Conservation (phyloP, 192 early-diverging fungal species). For the Allomyces macrogynus region DNA sequence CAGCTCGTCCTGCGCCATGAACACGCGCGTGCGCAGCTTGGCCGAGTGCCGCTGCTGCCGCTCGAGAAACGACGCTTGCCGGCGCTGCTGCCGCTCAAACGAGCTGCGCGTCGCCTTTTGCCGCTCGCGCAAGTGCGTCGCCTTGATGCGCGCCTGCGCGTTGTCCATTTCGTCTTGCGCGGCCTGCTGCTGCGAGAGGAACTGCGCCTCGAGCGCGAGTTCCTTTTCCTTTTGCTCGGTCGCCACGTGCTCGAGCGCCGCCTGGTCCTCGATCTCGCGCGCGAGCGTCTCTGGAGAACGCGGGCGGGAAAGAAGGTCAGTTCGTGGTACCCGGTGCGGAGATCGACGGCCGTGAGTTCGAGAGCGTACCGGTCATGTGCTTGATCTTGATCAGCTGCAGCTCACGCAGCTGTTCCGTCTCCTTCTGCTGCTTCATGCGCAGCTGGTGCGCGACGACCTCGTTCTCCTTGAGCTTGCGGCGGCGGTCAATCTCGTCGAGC, state of each 20-base stretch:
- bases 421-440: slow-evolving; percentile 12
- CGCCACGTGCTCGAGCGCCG: slow-evolving; percentile 7
- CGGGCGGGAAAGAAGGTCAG: too few species aligned
- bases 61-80: slow-evolving; percentile 9
- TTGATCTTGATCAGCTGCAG: slow-evolving; percentile 13
- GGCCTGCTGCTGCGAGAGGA: slow-evolving; percentile 6
- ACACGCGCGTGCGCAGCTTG: slow-evolving; percentile 4
- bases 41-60: slow-evolving; percentile 10
- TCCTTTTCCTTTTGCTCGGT: slow-evolving; percentile 6
- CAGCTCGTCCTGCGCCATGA: slow-evolving; percentile 6
- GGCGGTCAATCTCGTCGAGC: slow-evolving; percentile 6
- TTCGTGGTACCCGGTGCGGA: too few species aligned
- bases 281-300: slow-evolving; percentile 4
- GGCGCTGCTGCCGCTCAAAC: slow-evolving; percentile 6
- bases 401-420: slow-evolving; percentile 14
- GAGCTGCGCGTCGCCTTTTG: slow-evolving; percentile 7
- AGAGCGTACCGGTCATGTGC: slow-evolving; percentile 5
- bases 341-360: too few species aligned
- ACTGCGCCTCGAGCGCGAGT: slow-evolving; percentile 5
- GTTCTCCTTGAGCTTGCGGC: slow-evolving; percentile 6
- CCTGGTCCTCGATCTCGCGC: slow-evolving; percentile 8
- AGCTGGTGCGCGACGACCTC: slow-evolving; percentile 11
- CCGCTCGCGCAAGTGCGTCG: slow-evolving; percentile 8
- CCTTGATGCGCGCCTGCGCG: slow-evolving; percentile 6
- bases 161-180: slow-evolving; percentile 9